Conservation (phyloP, 1,284 basidiomycete species). For the Heterobasidion parviporum region DNA sequence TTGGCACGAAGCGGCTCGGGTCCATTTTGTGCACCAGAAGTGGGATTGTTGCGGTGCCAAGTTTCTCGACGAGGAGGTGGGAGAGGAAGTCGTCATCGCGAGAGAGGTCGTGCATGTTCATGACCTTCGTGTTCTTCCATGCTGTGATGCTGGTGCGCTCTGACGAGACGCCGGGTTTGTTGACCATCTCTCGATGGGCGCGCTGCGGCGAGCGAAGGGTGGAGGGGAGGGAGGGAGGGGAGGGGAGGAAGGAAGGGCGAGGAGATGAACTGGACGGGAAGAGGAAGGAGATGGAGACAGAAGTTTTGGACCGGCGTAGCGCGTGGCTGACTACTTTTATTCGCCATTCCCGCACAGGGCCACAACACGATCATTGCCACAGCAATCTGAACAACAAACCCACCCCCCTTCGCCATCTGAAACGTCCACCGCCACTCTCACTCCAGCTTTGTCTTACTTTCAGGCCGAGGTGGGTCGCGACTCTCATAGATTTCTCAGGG, state of each 20-base stretch:
- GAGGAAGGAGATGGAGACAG: constrained; percentile 2
- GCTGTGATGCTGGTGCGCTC: constrained; percentile 17
- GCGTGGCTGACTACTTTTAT: no score
- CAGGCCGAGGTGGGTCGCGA: not conserved
- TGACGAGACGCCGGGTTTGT: constrained; percentile 3
- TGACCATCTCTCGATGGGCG: not conserved
- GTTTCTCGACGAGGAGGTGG: constrained; percentile 77
- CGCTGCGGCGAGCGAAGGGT: not conserved
- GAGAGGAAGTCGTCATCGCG: constrained; percentile 83
- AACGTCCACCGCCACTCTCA: not conserved
- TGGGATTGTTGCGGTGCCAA: constrained; percentile 67
- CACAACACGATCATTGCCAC: not conserved
- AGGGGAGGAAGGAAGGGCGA: not conserved
- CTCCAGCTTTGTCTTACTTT: not conserved
- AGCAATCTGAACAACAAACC: not conserved
- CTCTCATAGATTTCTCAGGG: not conserved
- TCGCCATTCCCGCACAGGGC: no score
- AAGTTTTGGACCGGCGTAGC: not conserved
- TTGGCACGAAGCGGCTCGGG: constrained; percentile 59
- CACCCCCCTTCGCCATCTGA: not conserved
- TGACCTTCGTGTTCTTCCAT: constrained; percentile 77
- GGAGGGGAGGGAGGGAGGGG: not conserved
- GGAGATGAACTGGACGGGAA: not conserved
- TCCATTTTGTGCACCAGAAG: constrained; percentile 84
- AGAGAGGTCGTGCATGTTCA: constrained; percentile 81